Conservation (phyloP, 139 green algal genomes). For the Gonium pectorale region DNA sequence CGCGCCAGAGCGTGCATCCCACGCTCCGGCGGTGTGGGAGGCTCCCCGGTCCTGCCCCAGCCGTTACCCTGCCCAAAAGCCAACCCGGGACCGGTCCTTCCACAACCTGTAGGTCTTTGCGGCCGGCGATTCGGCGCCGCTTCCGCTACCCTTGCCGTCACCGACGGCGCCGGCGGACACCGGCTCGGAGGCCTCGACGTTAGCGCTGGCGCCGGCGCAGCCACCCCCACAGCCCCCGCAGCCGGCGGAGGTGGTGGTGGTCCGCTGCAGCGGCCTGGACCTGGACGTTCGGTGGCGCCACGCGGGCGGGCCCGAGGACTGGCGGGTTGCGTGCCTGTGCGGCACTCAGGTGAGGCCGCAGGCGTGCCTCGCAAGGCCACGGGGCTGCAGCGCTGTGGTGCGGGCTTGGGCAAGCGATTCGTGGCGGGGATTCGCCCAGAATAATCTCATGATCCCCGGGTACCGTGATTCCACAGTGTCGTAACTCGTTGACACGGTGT, state of each 20-base stretch:
- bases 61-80: too few relatives aligned
- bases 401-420: too few relatives aligned
- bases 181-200: neutral
- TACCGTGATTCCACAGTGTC: too few relatives aligned
- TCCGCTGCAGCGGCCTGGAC: conserved; percentile 61
- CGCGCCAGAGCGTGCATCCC: too few relatives aligned
- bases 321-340: conserved; percentile 75
- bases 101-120: neutral
- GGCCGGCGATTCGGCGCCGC: neutral
- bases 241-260: conserved; percentile 44
- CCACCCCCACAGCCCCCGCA: neutral
- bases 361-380: too few relatives aligned
- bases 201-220: neutral
- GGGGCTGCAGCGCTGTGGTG: too few relatives aligned
- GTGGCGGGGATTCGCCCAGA: too few relatives aligned
- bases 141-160: neutral
- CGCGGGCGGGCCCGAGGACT: conserved; percentile 89
- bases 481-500: too few relatives aligned
- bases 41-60: too few relatives aligned
- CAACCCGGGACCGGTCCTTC: too few relatives aligned
- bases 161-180: neutral
- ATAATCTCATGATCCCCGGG: too few relatives aligned
- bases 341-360: conserved; percentile 14
- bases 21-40: too few relatives aligned
- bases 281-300: conserved; percentile 60